A percentile compares a stretch with the other conserved stretches of the same genome.
phyloP scores from a whole-genome alignment of 2,329 filamentous ascomycete genomes.

The Dendryphion nanum region DNA sequence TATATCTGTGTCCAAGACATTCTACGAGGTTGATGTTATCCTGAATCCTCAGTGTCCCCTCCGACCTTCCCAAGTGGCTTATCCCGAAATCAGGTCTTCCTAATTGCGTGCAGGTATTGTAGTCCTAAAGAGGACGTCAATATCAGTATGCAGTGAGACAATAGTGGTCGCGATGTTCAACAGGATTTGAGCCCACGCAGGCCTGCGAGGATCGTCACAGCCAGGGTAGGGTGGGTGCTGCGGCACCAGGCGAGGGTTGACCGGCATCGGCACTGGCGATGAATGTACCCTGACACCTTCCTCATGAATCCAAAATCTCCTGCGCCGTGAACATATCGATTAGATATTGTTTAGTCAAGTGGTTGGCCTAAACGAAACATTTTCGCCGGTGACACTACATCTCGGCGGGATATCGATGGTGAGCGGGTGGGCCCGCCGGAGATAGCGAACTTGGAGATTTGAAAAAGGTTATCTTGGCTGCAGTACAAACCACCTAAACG shows the following conservation, averaged over 20 bases:
- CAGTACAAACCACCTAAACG: no score
- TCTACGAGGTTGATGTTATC: background rate
- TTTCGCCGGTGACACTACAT: no score
- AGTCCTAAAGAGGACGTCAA: slow-evolving; percentile 10
- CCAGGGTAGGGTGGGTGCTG: slow-evolving; percentile 5
- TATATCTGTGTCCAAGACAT: slow-evolving; percentile 12
- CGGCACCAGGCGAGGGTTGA: slow-evolving; percentile 6
- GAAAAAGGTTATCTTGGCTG: no score
- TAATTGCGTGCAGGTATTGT: slow-evolving; percentile 13
- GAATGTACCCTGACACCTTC: background rate
- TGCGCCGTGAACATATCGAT: no score
- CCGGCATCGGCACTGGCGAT: background rate
- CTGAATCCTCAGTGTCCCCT: background rate
- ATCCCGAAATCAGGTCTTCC: slow-evolving; percentile 4
- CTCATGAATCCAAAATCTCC: no score
- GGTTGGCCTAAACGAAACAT: no score
- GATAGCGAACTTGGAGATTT: no score
- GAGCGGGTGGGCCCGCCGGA: no score
- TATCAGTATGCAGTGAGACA: slow-evolving; percentile 16
- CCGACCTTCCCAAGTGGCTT: slow-evolving; percentile 16
- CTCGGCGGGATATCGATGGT: no score
- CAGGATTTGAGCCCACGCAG: slow-evolving; percentile 11
- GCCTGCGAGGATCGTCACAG: slow-evolving; percentile 10
- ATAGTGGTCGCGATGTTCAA: slow-evolving; percentile 9
- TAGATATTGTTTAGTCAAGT: no score